Conservation (phyloP, 2,329 filamentous ascomycete species). For the Calonectria henricotiae region DNA sequence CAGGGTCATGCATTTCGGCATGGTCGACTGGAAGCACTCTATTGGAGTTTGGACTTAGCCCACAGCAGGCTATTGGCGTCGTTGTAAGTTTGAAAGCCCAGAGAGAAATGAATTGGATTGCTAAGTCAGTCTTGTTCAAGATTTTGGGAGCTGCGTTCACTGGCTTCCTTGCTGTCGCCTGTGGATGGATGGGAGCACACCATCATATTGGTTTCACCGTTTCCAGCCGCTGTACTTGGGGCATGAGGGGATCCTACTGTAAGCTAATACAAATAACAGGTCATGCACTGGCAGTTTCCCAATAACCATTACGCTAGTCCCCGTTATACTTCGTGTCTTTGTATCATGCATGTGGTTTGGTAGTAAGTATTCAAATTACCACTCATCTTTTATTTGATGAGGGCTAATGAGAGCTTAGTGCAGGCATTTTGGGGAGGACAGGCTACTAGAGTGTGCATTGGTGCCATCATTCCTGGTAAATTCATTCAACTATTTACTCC, state of each 20-base stretch:
- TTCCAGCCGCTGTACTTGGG: constrained; percentile 64
- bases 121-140: constrained; percentile 13
- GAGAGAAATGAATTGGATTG: not conserved
- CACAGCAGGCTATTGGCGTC: constrained; percentile 50
- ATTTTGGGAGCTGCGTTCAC: constrained; percentile 45
- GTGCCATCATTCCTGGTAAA: constrained; percentile 52
- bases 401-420: constrained; percentile 23
- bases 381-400: no score
- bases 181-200: constrained; percentile 48
- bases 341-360: constrained; percentile 52
- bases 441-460: constrained; percentile 51
- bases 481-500: not conserved
- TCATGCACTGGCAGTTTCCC: not conserved
- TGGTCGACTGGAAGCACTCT: constrained; percentile 51
- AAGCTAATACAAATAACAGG: constrained; percentile 3
- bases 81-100: constrained; percentile 37
- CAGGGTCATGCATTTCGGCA: constrained; percentile 49
- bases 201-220: constrained; percentile 53
- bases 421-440: constrained; percentile 55
- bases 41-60: constrained; percentile 50
- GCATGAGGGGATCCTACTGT: constrained; percentile 64
- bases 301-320: constrained; percentile 36
- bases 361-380: constrained; percentile 7
- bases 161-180: constrained; percentile 44
- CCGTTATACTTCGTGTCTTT: constrained; percentile 52